A percentile compares a stretch with the other conserved stretches of the same genome.
phyloP scores from a whole-genome alignment of 179 eudicot species.

The Nepenthes alata region DNA sequence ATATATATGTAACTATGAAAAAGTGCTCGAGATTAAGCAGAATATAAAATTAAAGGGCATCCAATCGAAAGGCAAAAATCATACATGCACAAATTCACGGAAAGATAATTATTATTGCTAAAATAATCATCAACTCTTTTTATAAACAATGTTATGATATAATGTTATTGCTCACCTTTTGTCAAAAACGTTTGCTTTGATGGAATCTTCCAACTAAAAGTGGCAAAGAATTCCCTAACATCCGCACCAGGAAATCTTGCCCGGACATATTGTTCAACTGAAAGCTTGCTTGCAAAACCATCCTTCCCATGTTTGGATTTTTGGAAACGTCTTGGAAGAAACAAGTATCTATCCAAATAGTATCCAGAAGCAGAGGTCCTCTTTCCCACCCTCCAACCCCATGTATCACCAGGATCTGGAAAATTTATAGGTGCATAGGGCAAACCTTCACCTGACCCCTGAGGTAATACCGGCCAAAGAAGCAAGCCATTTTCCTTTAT shows the following conservation, averaged over 20 bases:
- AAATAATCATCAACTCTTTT: not conserved
- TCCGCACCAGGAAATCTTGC: constrained; percentile 40
- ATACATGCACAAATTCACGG: not conserved
- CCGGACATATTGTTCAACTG: constrained; percentile 34
- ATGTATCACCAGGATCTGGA: constrained; percentile 82
- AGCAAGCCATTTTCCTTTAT: constrained; percentile 40
- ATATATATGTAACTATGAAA: too few relatives aligned
- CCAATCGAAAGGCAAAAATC: not conserved
- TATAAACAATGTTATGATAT: not conserved
- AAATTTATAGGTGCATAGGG: constrained; percentile 86
- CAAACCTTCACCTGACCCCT: constrained; percentile 59
- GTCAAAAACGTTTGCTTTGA: constrained; percentile 20
- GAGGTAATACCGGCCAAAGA: constrained; percentile 53
- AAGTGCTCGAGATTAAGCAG: too few relatives aligned
- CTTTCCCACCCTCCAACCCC: constrained; percentile 68
- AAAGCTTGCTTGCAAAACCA: constrained; percentile 48
- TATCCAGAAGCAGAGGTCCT: constrained; percentile 34
- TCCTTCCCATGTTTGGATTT: constrained; percentile 17
- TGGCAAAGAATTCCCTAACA: constrained; percentile 48
- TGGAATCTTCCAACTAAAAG: constrained; percentile 74
- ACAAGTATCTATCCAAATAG: constrained; percentile 54
- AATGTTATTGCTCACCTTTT: constrained; percentile 29
- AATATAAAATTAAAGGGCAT: too few relatives aligned
- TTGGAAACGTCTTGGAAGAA: constrained; percentile 38
- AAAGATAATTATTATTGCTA: not conserved